Percentiles rank a stretch among this genome's conserved stretches.
phyloP scores from a whole-genome alignment of 352 stramenopile species.

The Pythium brachiatum region DNA sequence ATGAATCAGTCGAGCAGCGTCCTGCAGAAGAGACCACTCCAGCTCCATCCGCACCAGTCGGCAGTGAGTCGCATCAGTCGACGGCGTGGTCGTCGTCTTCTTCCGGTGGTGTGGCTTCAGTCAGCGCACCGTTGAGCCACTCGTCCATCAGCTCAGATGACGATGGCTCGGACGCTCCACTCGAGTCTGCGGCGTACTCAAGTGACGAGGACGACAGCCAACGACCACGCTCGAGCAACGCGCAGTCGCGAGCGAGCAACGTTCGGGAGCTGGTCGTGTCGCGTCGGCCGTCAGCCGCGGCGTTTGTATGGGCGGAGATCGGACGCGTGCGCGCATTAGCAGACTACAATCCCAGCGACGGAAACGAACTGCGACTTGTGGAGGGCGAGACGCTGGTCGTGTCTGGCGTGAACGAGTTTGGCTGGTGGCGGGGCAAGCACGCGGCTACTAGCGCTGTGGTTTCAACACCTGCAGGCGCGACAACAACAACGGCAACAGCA shows the following conservation, averaged over 20 bases:
- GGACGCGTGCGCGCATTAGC: constrained; percentile 34
- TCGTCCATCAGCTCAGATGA: background rate
- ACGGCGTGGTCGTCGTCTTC: background rate
- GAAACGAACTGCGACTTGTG: constrained; percentile 30
- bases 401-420: constrained; percentile 35
- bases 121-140: background rate
- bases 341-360: constrained; percentile 29
- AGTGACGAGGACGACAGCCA: constrained; percentile 15
- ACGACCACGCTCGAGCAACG: background rate
- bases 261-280: background rate
- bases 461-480: too few species aligned
- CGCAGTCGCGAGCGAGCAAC: background rate
- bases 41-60: background rate
- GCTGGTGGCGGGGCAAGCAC: constrained; percentile 40
- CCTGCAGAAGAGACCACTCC: background rate
- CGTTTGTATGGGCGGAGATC: constrained; percentile 10
- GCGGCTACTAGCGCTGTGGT: background rate
- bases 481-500: too few species aligned
- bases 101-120: background rate
- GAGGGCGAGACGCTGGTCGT: constrained; percentile 34
- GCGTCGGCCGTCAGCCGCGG: constrained; percentile 3
- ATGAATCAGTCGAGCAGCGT: background rate
- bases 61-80: background rate
- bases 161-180: background rate
- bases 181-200: constrained; percentile 20